Evolutionary conservation across 129 eudicot genomes (phyloP).

Genomic region (Flaveria bidentis): DNA sequence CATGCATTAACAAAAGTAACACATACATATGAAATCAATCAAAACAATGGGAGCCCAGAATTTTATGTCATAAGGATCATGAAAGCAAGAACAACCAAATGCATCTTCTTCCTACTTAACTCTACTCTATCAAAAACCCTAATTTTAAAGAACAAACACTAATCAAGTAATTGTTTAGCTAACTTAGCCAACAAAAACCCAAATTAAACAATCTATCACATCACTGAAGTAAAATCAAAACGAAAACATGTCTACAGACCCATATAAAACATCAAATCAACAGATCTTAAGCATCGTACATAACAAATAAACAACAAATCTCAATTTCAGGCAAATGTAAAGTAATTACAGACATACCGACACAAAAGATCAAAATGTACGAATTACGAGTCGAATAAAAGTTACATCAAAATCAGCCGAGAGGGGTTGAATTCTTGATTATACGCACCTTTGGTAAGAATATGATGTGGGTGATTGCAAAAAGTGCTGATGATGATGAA

Average conservation of each 20-base stretch:
- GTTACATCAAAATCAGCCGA: background rate
- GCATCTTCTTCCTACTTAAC: slow-evolving; percentile 17
- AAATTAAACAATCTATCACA: slow-evolving; percentile 18
- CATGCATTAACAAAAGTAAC: slow-evolving; percentile 18
- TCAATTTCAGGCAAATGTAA: background rate
- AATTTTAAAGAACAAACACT: background rate
- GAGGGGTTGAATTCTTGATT: slow-evolving; percentile 16
- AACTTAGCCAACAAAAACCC: background rate
- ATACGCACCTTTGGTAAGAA: slow-evolving; percentile 22
- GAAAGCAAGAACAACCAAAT: slow-evolving; percentile 11
- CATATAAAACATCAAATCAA: slow-evolving; percentile 21
- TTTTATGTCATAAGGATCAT: background rate
- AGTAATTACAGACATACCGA: slow-evolving; percentile 12
- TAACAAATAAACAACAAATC: background rate
- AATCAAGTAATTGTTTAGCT: slow-evolving; percentile 13
- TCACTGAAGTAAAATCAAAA: slow-evolving; percentile 8
- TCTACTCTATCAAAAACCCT: slow-evolving; percentile 26
- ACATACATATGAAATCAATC: background rate
- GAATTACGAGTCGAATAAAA: background rate
- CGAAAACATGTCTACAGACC: background rate
- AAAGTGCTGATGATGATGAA: slow-evolving; percentile 14
- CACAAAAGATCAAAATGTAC: slow-evolving; percentile 10
- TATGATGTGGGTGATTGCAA: background rate
- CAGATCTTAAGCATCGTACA: slow-evolving; percentile 16
- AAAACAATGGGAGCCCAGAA: slow-evolving; percentile 11